Conservation (phyloP, 495 filamentous ascomycete species). For the Aspergillus ostianus region DNA sequence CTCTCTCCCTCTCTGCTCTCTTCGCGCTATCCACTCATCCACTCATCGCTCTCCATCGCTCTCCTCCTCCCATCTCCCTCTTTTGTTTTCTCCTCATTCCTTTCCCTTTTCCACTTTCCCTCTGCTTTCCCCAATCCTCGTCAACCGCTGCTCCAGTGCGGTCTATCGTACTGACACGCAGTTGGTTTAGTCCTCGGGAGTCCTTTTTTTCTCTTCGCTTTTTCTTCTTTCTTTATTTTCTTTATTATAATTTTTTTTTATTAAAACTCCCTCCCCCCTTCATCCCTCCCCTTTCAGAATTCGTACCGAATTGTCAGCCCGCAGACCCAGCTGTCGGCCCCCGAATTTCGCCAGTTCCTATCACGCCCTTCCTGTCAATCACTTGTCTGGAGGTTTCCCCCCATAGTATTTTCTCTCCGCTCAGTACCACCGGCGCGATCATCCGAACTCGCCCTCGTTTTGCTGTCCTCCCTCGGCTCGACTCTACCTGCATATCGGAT, state of each 20-base stretch:
- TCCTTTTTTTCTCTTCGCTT: slow-evolving; percentile 18
- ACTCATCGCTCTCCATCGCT: slow-evolving; percentile 8
- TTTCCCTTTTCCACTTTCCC: slow-evolving; percentile 22
- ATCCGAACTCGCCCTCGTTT: slow-evolving; percentile 3
- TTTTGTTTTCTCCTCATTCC: slow-evolving; percentile 17
- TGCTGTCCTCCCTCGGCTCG: slow-evolving; percentile 8
- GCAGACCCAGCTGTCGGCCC: slow-evolving; percentile 20
- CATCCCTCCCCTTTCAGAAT: slow-evolving; percentile 17
- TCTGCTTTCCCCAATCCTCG: slow-evolving; percentile 15
- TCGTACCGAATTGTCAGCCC: slow-evolving; percentile 20
- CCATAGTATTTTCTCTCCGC: slow-evolving; percentile 5
- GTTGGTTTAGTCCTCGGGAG: slow-evolving; percentile 27
- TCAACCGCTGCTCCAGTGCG: slow-evolving; percentile 20
- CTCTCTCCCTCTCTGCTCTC: slow-evolving; percentile 5
- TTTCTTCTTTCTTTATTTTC: slow-evolving; percentile 13
- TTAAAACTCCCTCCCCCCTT: slow-evolving; percentile 19
- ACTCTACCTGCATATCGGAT: slow-evolving; percentile 6
- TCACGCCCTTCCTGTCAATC: slow-evolving; percentile 5
- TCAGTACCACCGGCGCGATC: slow-evolving; percentile 11
- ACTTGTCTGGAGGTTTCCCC: neutral
- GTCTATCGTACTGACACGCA: slow-evolving; percentile 30
- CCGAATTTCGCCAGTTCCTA: slow-evolving; percentile 2
- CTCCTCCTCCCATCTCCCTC: neutral
- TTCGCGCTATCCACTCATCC: neutral
- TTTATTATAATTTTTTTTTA: slow-evolving; percentile 3